Evolutionary conservation across 2,329 filamentous ascomycete species (phyloP).

Genomic region (Aspergillus ustus): DNA sequence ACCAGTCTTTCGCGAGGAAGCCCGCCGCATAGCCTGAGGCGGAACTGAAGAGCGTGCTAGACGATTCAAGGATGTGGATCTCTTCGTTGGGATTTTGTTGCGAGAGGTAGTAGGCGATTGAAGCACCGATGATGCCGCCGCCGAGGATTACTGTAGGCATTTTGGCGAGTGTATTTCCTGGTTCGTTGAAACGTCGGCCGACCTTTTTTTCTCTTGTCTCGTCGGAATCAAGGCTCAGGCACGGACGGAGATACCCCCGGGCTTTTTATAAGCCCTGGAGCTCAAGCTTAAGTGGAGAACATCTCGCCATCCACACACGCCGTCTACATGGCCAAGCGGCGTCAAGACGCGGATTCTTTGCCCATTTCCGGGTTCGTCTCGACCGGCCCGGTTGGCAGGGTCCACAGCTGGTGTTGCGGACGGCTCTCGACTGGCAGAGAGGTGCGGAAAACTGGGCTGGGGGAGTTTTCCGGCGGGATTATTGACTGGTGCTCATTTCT

Average conservation of each 20-base stretch:
- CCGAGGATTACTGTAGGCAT: conserved; percentile 69
- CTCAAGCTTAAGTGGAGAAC: neutral
- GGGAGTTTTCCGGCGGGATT: neutral
- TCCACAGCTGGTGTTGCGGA: neutral
- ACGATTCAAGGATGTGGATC: conserved; percentile 64
- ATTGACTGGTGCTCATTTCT: neutral
- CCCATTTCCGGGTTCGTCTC: neutral
- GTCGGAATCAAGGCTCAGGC: neutral
- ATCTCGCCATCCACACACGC: neutral
- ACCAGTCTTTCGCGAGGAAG: conserved; percentile 77
- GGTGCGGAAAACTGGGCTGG: neutral
- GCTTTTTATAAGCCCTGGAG: neutral
- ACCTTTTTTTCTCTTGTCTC: neutral
- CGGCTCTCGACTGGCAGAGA: neutral
- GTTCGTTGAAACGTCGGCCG: neutral
- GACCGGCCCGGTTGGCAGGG: neutral
- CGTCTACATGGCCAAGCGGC: neutral
- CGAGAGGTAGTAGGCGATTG: conserved; percentile 74
- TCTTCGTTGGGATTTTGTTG: conserved; percentile 32
- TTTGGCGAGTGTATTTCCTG: conserved; percentile 29
- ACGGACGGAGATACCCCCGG: neutral
- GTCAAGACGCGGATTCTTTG: neutral
- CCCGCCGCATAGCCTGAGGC: conserved; percentile 76
- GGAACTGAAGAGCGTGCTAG: conserved; percentile 67
- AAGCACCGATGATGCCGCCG: conserved; percentile 71